A percentile compares a stretch with the other conserved stretches of the same genome.
phyloP scores from a whole-genome alignment of 495 filamentous ascomycete species.

The Melanomma pulvis-pyrius region DNA sequence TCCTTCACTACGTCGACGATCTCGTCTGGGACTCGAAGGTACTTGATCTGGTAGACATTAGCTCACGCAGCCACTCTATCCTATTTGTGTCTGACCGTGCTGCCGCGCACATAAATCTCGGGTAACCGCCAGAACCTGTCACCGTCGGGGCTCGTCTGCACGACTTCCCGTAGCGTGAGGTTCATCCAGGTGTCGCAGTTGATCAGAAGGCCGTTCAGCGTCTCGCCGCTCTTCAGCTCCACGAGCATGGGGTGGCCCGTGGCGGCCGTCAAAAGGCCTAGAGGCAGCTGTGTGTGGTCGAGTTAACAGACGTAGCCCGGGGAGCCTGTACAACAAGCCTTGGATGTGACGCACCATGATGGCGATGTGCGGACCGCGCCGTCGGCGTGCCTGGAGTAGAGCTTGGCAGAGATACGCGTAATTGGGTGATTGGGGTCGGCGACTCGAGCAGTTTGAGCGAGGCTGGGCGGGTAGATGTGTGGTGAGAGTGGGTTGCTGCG shows the following conservation, averaged over 20 bases:
- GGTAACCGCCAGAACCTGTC: slow-evolving; percentile 89
- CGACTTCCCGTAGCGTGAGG: slow-evolving; percentile 90
- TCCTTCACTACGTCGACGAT: slow-evolving; percentile 94
- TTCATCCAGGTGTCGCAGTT: slow-evolving; percentile 99
- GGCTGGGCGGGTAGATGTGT: not conserved
- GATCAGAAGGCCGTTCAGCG: slow-evolving; percentile 91
- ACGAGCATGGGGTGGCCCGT: slow-evolving; percentile 99
- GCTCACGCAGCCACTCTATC: not conserved
- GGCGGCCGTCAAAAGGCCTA: slow-evolving; percentile 90
- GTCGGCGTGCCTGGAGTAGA: not conserved
- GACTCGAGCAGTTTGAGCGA: not conserved
- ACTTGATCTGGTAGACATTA: slow-evolving; percentile 80
- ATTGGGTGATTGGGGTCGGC: not conserved
- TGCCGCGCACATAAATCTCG: slow-evolving; percentile 94
- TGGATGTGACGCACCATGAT: slow-evolving; percentile 16
- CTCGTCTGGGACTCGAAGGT: slow-evolving; percentile 91
- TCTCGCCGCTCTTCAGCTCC: slow-evolving; percentile 98
- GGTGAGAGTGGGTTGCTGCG: slow-evolving; percentile 1
- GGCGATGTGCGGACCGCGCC: not conserved
- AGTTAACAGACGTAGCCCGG: not conserved
- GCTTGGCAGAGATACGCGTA: not conserved
- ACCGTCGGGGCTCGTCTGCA: slow-evolving; percentile 95
- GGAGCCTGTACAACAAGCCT: not conserved
- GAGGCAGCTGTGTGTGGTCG: slow-evolving; percentile 65
- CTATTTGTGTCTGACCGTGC: slow-evolving; percentile 67